phyloP scores from a whole-genome alignment of 768 basidiomycete genomes.

The Coprinopsis sp. region DNA sequence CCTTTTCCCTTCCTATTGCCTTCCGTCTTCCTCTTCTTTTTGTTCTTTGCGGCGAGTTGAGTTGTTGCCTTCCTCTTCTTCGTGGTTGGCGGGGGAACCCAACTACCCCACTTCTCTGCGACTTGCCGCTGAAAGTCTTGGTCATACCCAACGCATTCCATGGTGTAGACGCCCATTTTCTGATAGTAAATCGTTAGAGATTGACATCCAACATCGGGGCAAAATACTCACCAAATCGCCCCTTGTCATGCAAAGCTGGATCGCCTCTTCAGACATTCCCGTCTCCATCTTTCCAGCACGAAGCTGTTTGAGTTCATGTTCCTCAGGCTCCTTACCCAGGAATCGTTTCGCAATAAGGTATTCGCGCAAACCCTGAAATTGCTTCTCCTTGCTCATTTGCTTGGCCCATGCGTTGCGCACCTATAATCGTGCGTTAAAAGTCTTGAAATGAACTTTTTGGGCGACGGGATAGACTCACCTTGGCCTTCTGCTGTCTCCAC shows the following conservation, averaged over 20 bases:
- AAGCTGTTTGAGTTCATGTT: not conserved
- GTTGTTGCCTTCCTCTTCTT: not conserved
- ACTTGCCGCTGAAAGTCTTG: slow-evolving; percentile 29
- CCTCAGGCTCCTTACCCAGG: not conserved
- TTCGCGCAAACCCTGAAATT: not conserved
- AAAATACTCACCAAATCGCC: slow-evolving; percentile 13
- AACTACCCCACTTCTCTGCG: slow-evolving; percentile 17
- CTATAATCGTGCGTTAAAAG: not conserved
- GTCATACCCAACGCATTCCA: slow-evolving; percentile 40
- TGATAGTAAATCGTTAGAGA: slow-evolving; percentile 8
- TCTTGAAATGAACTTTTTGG: not conserved
- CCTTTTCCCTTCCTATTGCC: too few relatives aligned
- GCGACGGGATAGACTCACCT: slow-evolving; percentile 9
- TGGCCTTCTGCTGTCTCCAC: slow-evolving; percentile 16
- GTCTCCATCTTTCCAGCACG: slow-evolving; percentile 1
- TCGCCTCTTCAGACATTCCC: slow-evolving; percentile 13
- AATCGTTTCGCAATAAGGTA: not conserved
- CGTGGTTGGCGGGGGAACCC: not conserved
- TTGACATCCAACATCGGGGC: not conserved
- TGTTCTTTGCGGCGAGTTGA: not conserved
- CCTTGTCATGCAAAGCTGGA: slow-evolving; percentile 8
- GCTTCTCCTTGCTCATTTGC: not conserved
- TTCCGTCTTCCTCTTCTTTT: not conserved
- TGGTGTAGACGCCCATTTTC: slow-evolving; percentile 31
- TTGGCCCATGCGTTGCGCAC: not conserved